Evolutionary conservation across 2,329 filamentous ascomycete genomes (phyloP).

Genomic region (Fusarium decemcellulare): DNA sequence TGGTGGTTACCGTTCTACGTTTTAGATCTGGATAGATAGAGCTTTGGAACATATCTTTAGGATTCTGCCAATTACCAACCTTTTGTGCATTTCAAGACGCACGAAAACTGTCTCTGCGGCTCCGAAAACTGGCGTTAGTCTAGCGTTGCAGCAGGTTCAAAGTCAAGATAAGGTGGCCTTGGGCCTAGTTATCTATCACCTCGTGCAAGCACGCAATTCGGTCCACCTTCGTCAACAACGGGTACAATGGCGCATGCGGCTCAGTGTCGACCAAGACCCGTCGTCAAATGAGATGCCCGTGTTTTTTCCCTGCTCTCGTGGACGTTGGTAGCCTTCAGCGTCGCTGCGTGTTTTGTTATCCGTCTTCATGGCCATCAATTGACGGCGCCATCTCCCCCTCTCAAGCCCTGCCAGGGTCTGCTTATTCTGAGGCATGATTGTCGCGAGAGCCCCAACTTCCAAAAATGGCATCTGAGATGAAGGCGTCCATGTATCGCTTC

Average conservation of each 20-base stretch:
- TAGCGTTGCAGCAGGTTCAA: slow-evolving; percentile 14
- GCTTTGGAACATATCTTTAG: neutral
- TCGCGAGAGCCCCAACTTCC: slow-evolving; percentile 17
- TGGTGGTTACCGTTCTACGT: neutral
- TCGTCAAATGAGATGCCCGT: slow-evolving; percentile 11
- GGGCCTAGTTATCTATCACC: slow-evolving; percentile 1
- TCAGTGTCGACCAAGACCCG: slow-evolving; percentile 9
- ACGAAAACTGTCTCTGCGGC: neutral
- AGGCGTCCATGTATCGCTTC: slow-evolving; percentile 47
- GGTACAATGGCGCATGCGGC: slow-evolving; percentile 28
- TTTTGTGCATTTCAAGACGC: neutral
- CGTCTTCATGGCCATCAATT: neutral
- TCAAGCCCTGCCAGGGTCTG: slow-evolving; percentile 9
- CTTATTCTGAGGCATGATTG: slow-evolving; percentile 20
- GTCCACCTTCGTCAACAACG: slow-evolving; percentile 39
- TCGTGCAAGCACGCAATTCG: slow-evolving; percentile 45
- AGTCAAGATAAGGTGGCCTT: neutral
- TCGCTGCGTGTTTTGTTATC: slow-evolving; percentile 1
- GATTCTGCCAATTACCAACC: neutral
- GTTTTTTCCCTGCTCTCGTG: slow-evolving; percentile 1
- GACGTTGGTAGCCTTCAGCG: slow-evolving; percentile 1
- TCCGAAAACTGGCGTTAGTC: no score
- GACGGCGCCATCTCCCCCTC: neutral
- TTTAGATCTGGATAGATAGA: slow-evolving; percentile 1
- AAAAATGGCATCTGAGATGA: slow-evolving; percentile 47